These are phyloP conservation scores for Populus tremula DNA, from an alignment of 345 rosid genomes.

Conservation along the genomic window DNA sequence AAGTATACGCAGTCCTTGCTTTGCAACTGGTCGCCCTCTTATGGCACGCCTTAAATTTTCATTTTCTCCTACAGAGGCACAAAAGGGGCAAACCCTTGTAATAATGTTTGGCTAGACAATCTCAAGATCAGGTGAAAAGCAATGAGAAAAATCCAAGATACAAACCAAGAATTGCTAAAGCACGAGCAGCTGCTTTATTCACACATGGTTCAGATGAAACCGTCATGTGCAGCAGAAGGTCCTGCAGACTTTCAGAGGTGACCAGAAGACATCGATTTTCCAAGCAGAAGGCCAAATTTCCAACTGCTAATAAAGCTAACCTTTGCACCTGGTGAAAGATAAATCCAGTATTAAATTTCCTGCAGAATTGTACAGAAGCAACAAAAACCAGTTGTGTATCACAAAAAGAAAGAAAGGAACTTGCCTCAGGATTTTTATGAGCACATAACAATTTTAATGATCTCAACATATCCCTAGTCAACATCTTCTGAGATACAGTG, in stretches of 20 bases:
- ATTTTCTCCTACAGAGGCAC: slow-evolving; percentile 75
- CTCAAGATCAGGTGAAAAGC: background rate
- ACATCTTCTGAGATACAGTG: slow-evolving; percentile 80
- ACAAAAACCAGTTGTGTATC: background rate
- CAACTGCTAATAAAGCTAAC: slow-evolving; percentile 80
- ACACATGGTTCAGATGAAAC: slow-evolving; percentile 75
- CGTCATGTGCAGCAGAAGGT: slow-evolving; percentile 81
- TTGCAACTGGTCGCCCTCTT: slow-evolving; percentile 83
- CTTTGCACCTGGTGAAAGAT: slow-evolving; percentile 72
- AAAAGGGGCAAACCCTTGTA: slow-evolving; percentile 2
- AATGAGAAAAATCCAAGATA: slow-evolving; percentile 1
- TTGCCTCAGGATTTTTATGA: slow-evolving; percentile 79
- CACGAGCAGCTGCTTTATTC: slow-evolving; percentile 95
- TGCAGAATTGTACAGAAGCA: slow-evolving; percentile 13
- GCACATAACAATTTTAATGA: slow-evolving; percentile 78
- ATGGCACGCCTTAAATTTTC: slow-evolving; percentile 87
- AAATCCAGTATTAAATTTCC: slow-evolving; percentile 18
- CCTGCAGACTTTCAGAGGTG: slow-evolving; percentile 93
- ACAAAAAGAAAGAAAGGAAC: slow-evolving; percentile 21
- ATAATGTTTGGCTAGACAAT: slow-evolving; percentile 1
- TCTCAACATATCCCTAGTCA: slow-evolving; percentile 79
- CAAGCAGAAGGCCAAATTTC: slow-evolving; percentile 89
- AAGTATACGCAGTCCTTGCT: slow-evolving; percentile 92
- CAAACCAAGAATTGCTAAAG: slow-evolving; percentile 95
- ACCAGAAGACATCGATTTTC: slow-evolving; percentile 89